Evolutionary conservation across 768 basidiomycete genomes (phyloP), one percentile per base, ranked within the genome.

Genomic region (Agrocybe pediades): DNA sequence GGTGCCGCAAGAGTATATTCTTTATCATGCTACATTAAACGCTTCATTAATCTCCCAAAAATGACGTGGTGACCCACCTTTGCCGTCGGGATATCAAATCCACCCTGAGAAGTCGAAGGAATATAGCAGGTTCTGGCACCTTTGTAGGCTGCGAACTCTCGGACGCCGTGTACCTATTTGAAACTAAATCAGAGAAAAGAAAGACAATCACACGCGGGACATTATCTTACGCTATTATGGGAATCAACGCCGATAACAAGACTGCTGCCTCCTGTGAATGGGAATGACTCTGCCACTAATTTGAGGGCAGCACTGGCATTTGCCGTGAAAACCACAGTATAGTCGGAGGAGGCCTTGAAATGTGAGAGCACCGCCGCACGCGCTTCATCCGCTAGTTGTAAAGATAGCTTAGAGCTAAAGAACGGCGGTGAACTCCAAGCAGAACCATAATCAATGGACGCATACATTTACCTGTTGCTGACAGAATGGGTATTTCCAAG

Each of bases 401-500:
- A 69, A 13, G 90, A 91, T 44, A 92, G 66, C 57, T 76, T 81
- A 8, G 91, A 92, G 62, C 92, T 93, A 49, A 49, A 45, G 51
- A 17, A 55, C 21, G 48, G 25, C 19, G 46, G 55, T 47, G 48
- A 41, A 48, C 51, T 53, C 15, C 46, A 49, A 36, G 41, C 26
- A 33, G 26, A 27, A 17, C 41, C 13, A 20, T 19, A 27, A 39
- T 49, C 17, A 49, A 41, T 49, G 39, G 41, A 63, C 59, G 73
- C 70, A 75, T 73, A 72, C 65, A 75, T 67, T 64, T 63, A 87
- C 91, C 87, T 87, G 57, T 88, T 85, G 66, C 84, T 92, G 62
- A 89, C 80, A 0, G 90, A 92, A 68, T 93, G 91, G 1, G 91
- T 92, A 66, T 93, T 92, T 1, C 90, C 91, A 54, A 93, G 78